Base-by-base conservation (phyloP, 805 yeast genomes). In the Peterozyma toletana region DNA sequence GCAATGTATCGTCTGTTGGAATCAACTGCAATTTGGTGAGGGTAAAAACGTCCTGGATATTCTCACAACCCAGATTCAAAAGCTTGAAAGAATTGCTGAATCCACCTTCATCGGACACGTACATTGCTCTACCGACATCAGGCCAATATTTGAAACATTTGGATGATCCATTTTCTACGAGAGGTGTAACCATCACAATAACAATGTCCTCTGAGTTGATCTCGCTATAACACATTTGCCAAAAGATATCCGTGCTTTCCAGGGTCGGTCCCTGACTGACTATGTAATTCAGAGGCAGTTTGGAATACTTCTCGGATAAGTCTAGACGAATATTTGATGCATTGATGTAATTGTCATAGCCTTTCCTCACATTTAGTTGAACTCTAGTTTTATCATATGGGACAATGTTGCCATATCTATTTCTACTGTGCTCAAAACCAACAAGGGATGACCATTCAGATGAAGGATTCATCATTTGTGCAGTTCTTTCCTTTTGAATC, bases 151-250 rank as follows among this genome's bases (percentile, higher is more conserved):
- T 53, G 45, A 46, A 50, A 48, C 78, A 73, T 51, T 73, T 73
- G 17, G 58, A 59, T 31, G 62, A 50, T 2, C 64, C 64, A 10
- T 53, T 49, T 48, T 74, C 80, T 11, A 48, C 51, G 30, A 86
- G 60, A 0, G 93, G 87, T 0, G 95, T 84, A 34, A 85, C 73
- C 91, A 84, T 85, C 13, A 83, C 77, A 10, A 85, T 65, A 1
- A 77, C 75, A 3, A 78, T 71, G 7, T 49, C 45, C 17, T 49
- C 37, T 5, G 50, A 47, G 30, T 41, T 14, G 11, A 55, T 47
- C n/a, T 61, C 52, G 29, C 56, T 51, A 39, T 51, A 50, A 41
- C 59, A 57, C 64, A 55, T 62, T 34, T 68, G 60, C 80, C 80
- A 75, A 51, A 76, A 76, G 39, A 68, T 69, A 35, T 58, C 63